These are phyloP conservation scores for Annulohypoxylon truncatum DNA, from an alignment of 2,329 filamentous ascomycete genomes.

Conservation along the genomic window DNA sequence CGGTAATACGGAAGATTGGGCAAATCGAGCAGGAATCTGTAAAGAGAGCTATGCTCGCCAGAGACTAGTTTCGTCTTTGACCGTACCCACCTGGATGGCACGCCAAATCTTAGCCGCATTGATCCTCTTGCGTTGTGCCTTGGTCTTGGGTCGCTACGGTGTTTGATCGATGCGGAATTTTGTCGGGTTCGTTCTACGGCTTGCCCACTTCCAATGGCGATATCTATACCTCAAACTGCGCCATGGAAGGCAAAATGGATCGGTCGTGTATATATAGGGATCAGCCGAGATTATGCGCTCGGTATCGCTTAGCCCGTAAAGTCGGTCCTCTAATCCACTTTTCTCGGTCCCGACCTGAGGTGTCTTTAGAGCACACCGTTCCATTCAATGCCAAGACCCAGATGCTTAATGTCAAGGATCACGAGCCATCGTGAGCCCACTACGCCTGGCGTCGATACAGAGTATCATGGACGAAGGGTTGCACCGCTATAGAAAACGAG, in stretches of 20 bases:
- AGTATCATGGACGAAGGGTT: not conserved
- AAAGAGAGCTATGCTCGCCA: not conserved
- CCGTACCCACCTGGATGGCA: not conserved
- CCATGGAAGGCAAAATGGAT: not conserved
- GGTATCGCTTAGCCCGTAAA: not conserved
- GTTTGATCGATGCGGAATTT: not conserved
- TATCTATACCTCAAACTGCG: not conserved
- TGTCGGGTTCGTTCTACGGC: not conserved
- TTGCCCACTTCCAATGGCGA: not conserved
- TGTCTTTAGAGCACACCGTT: conserved; percentile 9
- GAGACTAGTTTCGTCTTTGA: not conserved
- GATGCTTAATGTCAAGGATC: conserved; percentile 11
- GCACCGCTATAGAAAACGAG: not conserved
- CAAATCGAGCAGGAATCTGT: not conserved
- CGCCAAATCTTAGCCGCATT: not conserved
- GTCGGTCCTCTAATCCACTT: not conserved
- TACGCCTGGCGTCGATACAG: conserved; percentile 15
- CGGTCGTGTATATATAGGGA: not conserved
- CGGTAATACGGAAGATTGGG: conserved; percentile 6
- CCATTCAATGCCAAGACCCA: conserved; percentile 12
- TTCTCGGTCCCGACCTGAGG: conserved; percentile 12
- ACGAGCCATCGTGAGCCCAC: not conserved
- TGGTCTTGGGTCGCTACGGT: not conserved
- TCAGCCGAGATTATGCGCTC: not conserved
- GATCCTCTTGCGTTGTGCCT: not conserved